Conservation (phyloP, 345 rosid species). For the Tarenaya hassleriana region DNA sequence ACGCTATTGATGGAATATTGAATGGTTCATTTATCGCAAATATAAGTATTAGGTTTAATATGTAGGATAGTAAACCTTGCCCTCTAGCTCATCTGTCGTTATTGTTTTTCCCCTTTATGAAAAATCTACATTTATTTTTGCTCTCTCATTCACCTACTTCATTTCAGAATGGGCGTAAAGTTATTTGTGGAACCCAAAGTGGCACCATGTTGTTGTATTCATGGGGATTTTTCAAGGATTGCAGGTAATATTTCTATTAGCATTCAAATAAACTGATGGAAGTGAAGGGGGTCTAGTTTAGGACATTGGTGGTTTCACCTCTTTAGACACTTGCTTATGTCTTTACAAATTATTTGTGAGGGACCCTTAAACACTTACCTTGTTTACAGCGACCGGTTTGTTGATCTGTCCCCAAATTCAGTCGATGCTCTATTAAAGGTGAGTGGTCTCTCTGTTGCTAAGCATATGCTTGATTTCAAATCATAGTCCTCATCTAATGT, state of each 20-base stretch:
- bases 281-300: not conserved
- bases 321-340: not conserved
- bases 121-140: not conserved
- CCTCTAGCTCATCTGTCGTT: constrained; percentile 2
- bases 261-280: not conserved
- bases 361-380: constrained; percentile 9
- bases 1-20: not conserved
- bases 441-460: constrained; percentile 18
- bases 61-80: too few species aligned
- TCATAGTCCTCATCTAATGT: constrained; percentile 9
- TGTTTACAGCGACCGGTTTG: constrained; percentile 77
- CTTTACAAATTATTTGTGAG: constrained; percentile 1
- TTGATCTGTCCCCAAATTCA: constrained; percentile 75
- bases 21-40: constrained; percentile 9
- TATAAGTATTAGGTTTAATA: too few species aligned
- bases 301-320: not conserved
- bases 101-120: not conserved
- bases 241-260: constrained; percentile 56
- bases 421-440: constrained; percentile 80
- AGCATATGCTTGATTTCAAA: constrained; percentile 11
- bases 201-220: constrained; percentile 79
- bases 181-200: constrained; percentile 72
- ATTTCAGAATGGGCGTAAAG: constrained; percentile 72
- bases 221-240: constrained; percentile 94
- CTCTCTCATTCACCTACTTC: constrained; percentile 11